Conservation (phyloP, 2,329 filamentous ascomycete species). For the Ophiognomonia clavigignenti-juglandacearum region DNA sequence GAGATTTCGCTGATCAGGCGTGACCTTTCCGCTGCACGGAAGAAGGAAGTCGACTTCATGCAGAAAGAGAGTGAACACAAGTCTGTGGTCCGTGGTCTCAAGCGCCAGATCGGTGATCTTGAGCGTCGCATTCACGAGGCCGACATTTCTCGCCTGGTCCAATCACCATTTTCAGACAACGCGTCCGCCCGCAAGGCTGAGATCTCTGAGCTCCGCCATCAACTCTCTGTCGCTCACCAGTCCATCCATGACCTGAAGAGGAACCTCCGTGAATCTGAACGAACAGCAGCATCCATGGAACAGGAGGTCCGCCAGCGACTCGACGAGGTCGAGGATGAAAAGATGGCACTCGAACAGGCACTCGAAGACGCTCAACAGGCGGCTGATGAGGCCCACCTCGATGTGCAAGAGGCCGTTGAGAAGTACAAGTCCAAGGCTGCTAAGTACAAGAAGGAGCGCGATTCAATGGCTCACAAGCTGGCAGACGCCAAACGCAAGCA, state of each 20-base stretch:
- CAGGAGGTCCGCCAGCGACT: slow-evolving; percentile 51
- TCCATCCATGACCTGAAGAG: slow-evolving; percentile 50
- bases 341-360: slow-evolving; percentile 52
- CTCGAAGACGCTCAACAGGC: slow-evolving; percentile 50
- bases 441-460: slow-evolving; percentile 45
- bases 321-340: slow-evolving; percentile 54
- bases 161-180: slow-evolving; percentile 42
- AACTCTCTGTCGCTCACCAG: slow-evolving; percentile 56
- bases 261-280: slow-evolving; percentile 46
- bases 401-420: slow-evolving; percentile 38
- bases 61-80: slow-evolving; percentile 63
- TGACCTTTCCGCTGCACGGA: slow-evolving; percentile 58
- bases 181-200: slow-evolving; percentile 54
- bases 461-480: slow-evolving; percentile 29
- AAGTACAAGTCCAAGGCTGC: slow-evolving; percentile 46
- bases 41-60: slow-evolving; percentile 60
- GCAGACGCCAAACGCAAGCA: slow-evolving; percentile 23
- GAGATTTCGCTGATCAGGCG: slow-evolving; percentile 58
- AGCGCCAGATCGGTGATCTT: slow-evolving; percentile 60
- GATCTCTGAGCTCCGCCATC: slow-evolving; percentile 52
- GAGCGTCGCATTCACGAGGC: slow-evolving; percentile 64
- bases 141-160: slow-evolving; percentile 45
- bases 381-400: slow-evolving; percentile 40
- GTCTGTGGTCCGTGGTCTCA: slow-evolving; percentile 57
- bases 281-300: slow-evolving; percentile 34